Base-by-base conservation (phyloP, 768 basidiomycete species). In the Russula vinacea region DNA sequence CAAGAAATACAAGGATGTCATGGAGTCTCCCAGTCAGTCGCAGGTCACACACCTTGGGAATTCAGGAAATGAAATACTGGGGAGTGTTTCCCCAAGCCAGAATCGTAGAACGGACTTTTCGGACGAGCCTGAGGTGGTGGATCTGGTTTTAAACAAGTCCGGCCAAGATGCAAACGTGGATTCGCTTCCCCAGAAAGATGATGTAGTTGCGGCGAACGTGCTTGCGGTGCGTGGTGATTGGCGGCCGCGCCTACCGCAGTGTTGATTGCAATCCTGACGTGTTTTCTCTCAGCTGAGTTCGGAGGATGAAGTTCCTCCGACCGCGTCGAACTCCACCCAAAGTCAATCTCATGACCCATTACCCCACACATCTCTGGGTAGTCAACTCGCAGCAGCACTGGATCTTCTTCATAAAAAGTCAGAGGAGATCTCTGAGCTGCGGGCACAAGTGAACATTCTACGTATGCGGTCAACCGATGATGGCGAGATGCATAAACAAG, bases 391-490 rank as follows among this genome's bases (percentile, higher is more conserved):
- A 7, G 44, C 33, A 40, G 68, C 66, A 11, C 40, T 68, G n/a
- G 39, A 40, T 26, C 62, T 69, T 26, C 60, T 67, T 16, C 58
- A 67, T 51, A 56, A 47, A 40, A 67, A 60, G 22, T 68, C 68
- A 6, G 68, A 68, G 45, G 62, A 67, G 47, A 62, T 62, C 45
- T 56, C 55, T 13, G 60, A 62, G 14, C 62, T 67, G 11, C 60
- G 61, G 56, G 40, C 42, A 5, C 54, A 56, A 45, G 51, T 69
- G n/a, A 29, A 56, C 13, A 29, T 13, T 1, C 40, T 50, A 35
- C 47, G 47, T 22, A 29, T 33, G 32, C 45, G 32, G 37, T 44
- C 42, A 26, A 39, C 44, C 7, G 54, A 42, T 42, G 54, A 42
- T 42, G 56, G 37, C 16, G 26, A 47, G n/a, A 40, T 33, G 40